phyloP scores from a whole-genome alignment of 2,329 filamentous ascomycete genomes.

The Nigrospora oryzae region DNA sequence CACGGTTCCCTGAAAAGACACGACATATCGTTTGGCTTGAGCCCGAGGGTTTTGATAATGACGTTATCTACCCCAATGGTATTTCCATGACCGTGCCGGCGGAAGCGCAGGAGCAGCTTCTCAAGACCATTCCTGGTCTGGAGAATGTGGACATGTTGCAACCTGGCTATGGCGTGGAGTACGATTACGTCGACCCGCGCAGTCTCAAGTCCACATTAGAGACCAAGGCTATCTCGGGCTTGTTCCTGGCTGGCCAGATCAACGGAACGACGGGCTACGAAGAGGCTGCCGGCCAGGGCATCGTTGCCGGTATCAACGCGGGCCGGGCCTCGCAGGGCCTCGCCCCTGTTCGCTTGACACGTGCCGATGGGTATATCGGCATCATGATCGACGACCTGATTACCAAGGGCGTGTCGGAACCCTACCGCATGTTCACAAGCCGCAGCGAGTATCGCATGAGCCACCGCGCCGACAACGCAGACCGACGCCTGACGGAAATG shows the following conservation, averaged over 20 bases:
- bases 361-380: constrained; percentile 91
- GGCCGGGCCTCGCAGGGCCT: constrained; percentile 65
- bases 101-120: constrained; percentile 73
- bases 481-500: constrained; percentile 72
- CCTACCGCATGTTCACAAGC: constrained; percentile 97
- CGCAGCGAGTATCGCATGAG: constrained; percentile 94
- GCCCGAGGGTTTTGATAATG: constrained; percentile 85
- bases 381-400: constrained; percentile 98
- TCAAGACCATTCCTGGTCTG: constrained; percentile 82
- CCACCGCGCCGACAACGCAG: constrained; percentile 87
- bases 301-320: constrained; percentile 90
- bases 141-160: constrained; percentile 89
- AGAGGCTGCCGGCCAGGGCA: constrained; percentile 88
- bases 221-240: constrained; percentile 80
- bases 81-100: constrained; percentile 94
- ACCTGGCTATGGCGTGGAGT: constrained; percentile 93
- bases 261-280: constrained; percentile 98
- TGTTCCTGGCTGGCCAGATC: constrained; percentile 93
- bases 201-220: constrained; percentile 83
- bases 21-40: constrained; percentile 93
- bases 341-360: constrained; percentile 57
- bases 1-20: constrained; percentile 74
- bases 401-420: constrained; percentile 93
- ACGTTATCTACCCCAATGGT: constrained; percentile 91
- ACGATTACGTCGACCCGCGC: constrained; percentile 95